These are phyloP conservation scores for Populus trichocarpa DNA, from an alignment of 441 rosid species.

Conservation along the genomic window DNA sequence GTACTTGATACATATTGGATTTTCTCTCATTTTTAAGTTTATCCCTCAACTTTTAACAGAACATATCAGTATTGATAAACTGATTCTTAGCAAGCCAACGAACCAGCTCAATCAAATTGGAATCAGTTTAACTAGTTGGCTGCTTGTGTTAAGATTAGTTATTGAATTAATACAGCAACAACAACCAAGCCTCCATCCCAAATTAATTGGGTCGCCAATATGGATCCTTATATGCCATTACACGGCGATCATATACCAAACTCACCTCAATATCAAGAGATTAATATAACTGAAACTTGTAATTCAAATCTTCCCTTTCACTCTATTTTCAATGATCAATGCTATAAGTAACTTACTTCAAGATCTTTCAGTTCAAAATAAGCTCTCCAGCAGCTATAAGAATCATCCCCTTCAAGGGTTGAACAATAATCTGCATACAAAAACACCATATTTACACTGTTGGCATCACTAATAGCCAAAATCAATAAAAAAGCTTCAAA, in stretches of 20 bases:
- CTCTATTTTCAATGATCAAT: too few relatives aligned
- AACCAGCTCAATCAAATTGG: neutral
- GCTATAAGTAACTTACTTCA: slow-evolving; percentile 38
- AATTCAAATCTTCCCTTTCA: too few relatives aligned
- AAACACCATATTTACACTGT: neutral
- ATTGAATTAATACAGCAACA: too few relatives aligned
- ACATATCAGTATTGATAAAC: neutral
- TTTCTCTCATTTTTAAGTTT: neutral
- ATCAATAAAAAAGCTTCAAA: neutral
- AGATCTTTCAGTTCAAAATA: slow-evolving; percentile 78
- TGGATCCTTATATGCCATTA: neutral
- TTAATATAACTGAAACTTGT: too few relatives aligned
- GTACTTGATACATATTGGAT: neutral
- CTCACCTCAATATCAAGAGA: too few relatives aligned
- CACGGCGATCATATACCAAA: too few relatives aligned
- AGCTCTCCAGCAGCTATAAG: slow-evolving; percentile 79
- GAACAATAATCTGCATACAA: slow-evolving; percentile 58
- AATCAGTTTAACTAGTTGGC: neutral
- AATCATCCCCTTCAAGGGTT: slow-evolving; percentile 70
- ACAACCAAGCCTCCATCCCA: too few relatives aligned
- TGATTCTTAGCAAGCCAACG: neutral
- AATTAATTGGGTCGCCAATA: neutral
- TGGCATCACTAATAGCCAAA: neutral
- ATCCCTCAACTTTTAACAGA: neutral
- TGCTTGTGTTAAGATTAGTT: too few relatives aligned